Evolutionary conservation across 345 rosid species (phyloP), one percentile per base, ranked within the genome.

Genomic region (Arabis hirsuta): DNA sequence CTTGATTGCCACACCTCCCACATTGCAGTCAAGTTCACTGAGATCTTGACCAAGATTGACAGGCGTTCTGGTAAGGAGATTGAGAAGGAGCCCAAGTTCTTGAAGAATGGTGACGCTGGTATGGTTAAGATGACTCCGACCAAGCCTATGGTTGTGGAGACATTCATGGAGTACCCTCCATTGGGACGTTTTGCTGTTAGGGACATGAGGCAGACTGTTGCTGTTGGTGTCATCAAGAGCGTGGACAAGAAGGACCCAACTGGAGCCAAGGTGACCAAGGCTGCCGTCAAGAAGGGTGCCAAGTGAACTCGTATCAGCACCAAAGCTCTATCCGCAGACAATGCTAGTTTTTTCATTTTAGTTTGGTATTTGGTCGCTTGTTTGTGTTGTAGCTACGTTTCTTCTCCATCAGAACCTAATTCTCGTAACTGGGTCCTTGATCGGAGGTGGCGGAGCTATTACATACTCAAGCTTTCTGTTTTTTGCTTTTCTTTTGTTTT

Each of bases 101-200:
- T 85, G 84, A 85, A 85, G 85, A 85, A 85, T 9, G 89, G 89
- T 4, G 87, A 85, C 72, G 83, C 87, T 0, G 83, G 87, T 6
- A 46, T 83, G 62, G 83, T 83, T 10, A 83, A 83, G 87, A 83
- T 83, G 87, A 65, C 79, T 81, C 93, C 93, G 1, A 83, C 87
- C 64, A 90, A 90, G 83, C 96, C 96, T 36, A 90, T 90, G 96
- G 96, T 90, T 0, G 96, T 90, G 0, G 96, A 90, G 75, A 88
- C 96, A 6, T 90, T 90, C 85, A 77, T 88, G 0, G 81, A 50
- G 57, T 90, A 90, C 68, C 95, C 97, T 1, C 97, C 97, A 0
- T 83, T 90, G 0, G 97, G 97, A 2, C 92, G 97, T 13, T 90
- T 90, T n/a, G n/a, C n/a, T n/a, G n/a, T n/a, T n/a, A n/a, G n/a